A percentile compares a stretch with the other conserved stretches of the same genome.
Conservation (phyloP, 2,329 filamentous ascomycete genomes). For the Annulohypoxylon truncatum region DNA sequence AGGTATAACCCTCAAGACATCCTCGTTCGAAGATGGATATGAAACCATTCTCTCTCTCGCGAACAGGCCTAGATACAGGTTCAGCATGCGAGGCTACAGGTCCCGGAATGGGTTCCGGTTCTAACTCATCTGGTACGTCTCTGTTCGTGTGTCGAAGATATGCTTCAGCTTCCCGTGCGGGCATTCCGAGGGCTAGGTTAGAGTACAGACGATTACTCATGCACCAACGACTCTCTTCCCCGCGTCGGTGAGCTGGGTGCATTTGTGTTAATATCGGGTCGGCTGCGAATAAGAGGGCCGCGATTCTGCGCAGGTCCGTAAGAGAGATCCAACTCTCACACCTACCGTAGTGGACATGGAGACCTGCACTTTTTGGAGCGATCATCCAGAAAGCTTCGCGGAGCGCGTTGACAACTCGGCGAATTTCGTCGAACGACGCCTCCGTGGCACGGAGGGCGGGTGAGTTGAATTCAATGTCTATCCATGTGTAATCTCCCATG, state of each 20-base stretch:
- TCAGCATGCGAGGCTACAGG: neutral
- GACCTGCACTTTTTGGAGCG: slow-evolving; percentile 7
- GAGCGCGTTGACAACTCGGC: slow-evolving; percentile 15
- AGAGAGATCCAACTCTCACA: slow-evolving; percentile 38
- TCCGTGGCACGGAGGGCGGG: slow-evolving; percentile 40
- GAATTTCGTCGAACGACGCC: slow-evolving; percentile 38
- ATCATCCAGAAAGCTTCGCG: slow-evolving; percentile 31
- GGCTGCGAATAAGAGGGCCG: slow-evolving; percentile 36
- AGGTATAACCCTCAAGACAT: slow-evolving; percentile 28
- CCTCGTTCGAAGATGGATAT: slow-evolving; percentile 32
- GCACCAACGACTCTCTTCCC: neutral
- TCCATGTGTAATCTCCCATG: slow-evolving; percentile 9
- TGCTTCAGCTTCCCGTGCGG: neutral
- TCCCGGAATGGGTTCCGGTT: neutral
- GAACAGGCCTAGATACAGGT: neutral
- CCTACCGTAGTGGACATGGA: slow-evolving; percentile 43
- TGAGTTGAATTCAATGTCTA: slow-evolving; percentile 31
- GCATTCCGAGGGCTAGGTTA: slow-evolving; percentile 27
- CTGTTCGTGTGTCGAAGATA: neutral
- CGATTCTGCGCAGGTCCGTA: slow-evolving; percentile 32
- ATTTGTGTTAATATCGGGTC: slow-evolving; percentile 44
- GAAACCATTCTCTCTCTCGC: neutral
- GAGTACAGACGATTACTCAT: slow-evolving; percentile 42
- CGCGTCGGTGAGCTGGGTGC: slow-evolving; percentile 32
- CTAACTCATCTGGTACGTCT: neutral